Base-by-base conservation (phyloP, 192 early-diverging fungal genomes). In the Paraglomus brasilianum region DNA sequence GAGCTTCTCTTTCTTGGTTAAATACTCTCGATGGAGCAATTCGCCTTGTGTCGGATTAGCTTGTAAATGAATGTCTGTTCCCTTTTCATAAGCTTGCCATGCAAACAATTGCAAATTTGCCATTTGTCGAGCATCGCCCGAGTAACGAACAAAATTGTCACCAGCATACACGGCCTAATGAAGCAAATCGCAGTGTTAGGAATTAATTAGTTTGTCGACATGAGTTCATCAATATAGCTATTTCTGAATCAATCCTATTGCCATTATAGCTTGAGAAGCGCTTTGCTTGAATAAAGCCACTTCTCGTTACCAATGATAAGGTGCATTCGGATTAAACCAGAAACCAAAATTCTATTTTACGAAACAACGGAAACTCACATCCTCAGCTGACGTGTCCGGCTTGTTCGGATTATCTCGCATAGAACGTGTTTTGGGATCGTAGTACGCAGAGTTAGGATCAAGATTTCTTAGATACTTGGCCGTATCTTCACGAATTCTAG, bases 391-490 rank as follows among this genome's bases (percentile, higher is more conserved):
- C 45, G 89, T 90, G 40, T 83, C 80, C 39, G 88, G 87, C 38
- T 83, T 83, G 57, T 88, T 80, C 8, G 97, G 97, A 78, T 98
- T 97, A 66, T 98, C 96, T 72, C 97, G 89, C 97, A 99, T 99
- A 1, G 95, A 95, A 38, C 96, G 86, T 3, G 97, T 96, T 74
- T 99, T 99, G 42, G 97, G 97, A 80, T 99, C 97, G 70, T 99
- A 99, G 84, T 95, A 90, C 1, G 95, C 96, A 9, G 93, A 95
- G 66, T 98, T 87, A 15, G 89, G 85, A 73, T 98, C 94, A 69
- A 99, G 77, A 77, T 99, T 99, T 58, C 91, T 86, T 56, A 99
- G 82, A 76, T 99, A 99, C 79, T 99, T 99, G 24, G 97, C 96
- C 17, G 95, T 97, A 79, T 99, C 97, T 81, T 99, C 97, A 78